Base-by-base conservation (phyloP, 164 flowering plant species). In the Pachysandra terminalis region DNA sequence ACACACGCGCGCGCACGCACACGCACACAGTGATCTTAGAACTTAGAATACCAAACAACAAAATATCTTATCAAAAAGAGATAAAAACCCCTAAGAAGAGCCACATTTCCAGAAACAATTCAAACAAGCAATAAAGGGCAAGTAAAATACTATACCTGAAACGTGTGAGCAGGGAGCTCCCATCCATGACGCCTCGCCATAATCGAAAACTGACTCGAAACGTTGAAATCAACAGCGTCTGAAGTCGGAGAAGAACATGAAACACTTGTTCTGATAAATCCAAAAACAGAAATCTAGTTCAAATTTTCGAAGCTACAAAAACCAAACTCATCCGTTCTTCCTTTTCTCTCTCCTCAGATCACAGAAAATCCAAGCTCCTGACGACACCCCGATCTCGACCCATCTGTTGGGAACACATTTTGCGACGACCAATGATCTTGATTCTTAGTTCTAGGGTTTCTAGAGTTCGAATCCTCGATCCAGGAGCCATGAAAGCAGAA, bases 161-260 rank as follows among this genome's bases (percentile, higher is more conserved):
- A 89, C 14, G 87, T 82, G 81, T 93, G 98, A 70, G 86, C 88
- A 62, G 98, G 98, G n/a, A 93, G 98, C 71, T 93, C 87, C 98
- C 98, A 93, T 41, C 98, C 98, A 78, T 91, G 90, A 66, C 96
- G 90, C 79, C 98, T 83, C 70, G 91, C 87, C 98, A 93, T 93
- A 66, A 70, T 72, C 52, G 56, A 71, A 40, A 58, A 68, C 61
- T 19, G 22, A 28, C 24, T 68, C 41, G 19, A 70, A 72, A 66
- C 26, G 55, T 51, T 51, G 25, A 21, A 67, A 71, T 61, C 64
- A 75, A 64, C 68, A 64, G 68, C 74, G 63, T 53, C 68, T 22
- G 63, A 59, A 51, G 35, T 58, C 25, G 32, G 66, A 58, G n/a
- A 66, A 19, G 41, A 61, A 51, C 37, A 45, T 19, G 15, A 17